A percentile compares a stretch with the other conserved stretches of the same genome.
Conservation (phyloP, 1,139 yeast species). For the Nakaseomyces delphensis region DNA sequence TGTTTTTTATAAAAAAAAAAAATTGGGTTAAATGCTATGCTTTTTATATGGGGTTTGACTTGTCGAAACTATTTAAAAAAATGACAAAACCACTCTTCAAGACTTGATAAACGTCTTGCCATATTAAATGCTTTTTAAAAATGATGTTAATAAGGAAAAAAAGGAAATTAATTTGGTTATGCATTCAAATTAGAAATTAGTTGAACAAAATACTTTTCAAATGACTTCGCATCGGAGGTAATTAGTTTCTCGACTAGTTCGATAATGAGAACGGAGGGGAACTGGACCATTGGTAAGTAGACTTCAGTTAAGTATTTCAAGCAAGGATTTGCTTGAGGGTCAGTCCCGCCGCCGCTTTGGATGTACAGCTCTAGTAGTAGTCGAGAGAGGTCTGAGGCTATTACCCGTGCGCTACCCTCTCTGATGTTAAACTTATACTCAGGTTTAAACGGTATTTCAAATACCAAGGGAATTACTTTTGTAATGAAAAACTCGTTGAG, state of each 20-base stretch:
- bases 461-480: conserved; percentile 57
- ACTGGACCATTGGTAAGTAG: conserved; percentile 53
- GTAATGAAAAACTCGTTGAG: conserved; percentile 62
- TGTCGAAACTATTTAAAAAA: too few species aligned
- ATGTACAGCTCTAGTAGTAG: conserved; percentile 55
- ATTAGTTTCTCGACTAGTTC: conserved; percentile 53
- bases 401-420: conserved; percentile 70
- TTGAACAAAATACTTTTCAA: conserved; percentile 51
- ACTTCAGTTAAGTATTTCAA: conserved; percentile 41
- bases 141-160: neutral
- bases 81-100: too few species aligned
- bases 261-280: conserved; percentile 46
- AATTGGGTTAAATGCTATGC: neutral
- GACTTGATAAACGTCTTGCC: too few species aligned
- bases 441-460: conserved; percentile 73
- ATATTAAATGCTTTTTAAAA: neutral
- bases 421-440: conserved; percentile 49
- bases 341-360: conserved; percentile 23
- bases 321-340: conserved; percentile 34
- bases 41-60: too few species aligned
- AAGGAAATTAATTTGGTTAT: neutral
- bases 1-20: too few species aligned
- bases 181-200: neutral
- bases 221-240: conserved; percentile 46
- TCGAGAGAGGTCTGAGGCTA: conserved; percentile 67